Evolutionary conservation across 1,284 basidiomycete genomes (phyloP).

Genomic region (Trametes versicolor): DNA sequence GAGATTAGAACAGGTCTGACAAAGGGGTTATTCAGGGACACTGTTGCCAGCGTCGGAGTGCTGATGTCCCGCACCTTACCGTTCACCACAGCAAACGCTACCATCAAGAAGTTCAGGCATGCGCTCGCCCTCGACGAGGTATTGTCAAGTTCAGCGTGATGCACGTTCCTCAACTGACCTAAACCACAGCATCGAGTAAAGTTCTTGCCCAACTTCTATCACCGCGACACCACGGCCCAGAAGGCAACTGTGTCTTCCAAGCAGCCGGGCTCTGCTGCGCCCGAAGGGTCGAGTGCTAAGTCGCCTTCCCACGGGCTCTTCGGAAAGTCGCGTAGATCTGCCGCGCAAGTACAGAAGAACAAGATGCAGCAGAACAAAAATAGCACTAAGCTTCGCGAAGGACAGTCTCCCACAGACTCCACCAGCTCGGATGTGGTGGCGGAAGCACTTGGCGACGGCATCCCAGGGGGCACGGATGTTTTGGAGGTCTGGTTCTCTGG

Average conservation of each 20-base stretch:
- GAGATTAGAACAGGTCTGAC: not conserved
- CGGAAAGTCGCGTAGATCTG: not conserved
- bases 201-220: conserved; percentile 49
- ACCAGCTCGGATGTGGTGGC: conserved; percentile 4
- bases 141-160: not conserved
- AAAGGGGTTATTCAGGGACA: conserved; percentile 43
- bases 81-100: conserved; percentile 51
- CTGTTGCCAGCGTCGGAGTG: conserved; percentile 51
- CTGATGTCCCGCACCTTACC: conserved; percentile 51
- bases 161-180: not conserved
- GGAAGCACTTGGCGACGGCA: conserved; percentile 18
- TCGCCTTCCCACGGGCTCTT: not conserved
- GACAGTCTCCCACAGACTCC: not conserved
- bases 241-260: not conserved
- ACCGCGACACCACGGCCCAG: conserved; percentile 31
- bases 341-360: conserved; percentile 14
- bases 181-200: conserved; percentile 46
- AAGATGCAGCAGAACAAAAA: conserved; percentile 11
- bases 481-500: conserved; percentile 48
- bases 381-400: not conserved
- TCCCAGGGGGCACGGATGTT: conserved; percentile 40
- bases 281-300: not conserved
- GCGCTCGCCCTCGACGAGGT: conserved; percentile 57
- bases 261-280: not conserved
- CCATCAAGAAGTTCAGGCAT: conserved; percentile 54